A percentile compares a stretch with the other conserved stretches of the same genome.
These are phyloP conservation scores for Rhizopogon salebrosus DNA, from an alignment of 768 basidiomycete species.

Conservation along the genomic window DNA sequence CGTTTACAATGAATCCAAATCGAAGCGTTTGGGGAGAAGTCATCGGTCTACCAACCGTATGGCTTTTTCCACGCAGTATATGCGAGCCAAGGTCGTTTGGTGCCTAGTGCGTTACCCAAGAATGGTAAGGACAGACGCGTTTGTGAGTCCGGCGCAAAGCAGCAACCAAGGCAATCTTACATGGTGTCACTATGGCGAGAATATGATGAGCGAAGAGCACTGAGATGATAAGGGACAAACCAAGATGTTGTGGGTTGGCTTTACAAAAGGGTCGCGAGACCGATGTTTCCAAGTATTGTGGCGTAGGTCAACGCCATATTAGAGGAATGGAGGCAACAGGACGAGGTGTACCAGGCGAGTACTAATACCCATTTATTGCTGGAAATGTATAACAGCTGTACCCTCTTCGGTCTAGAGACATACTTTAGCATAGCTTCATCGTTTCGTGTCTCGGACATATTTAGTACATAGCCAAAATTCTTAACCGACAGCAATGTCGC, in stretches of 20 bases:
- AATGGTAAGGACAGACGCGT: background rate
- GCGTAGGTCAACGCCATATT: background rate
- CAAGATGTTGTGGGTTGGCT: background rate
- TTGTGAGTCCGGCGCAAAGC: background rate
- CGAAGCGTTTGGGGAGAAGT: background rate
- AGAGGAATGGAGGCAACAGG: background rate
- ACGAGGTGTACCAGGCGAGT: background rate
- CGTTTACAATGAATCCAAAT: background rate
- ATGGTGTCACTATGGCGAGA: background rate
- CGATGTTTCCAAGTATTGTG: background rate
- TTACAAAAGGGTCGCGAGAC: background rate
- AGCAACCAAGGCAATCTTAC: background rate
- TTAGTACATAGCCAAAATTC: no score
- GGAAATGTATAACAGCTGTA: background rate
- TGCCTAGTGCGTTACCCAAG: background rate
- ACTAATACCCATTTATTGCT: background rate
- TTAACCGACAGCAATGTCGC: background rate
- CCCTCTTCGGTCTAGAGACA: no score
- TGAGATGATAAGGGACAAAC: background rate
- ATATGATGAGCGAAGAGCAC: background rate
- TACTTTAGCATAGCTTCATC: no score
- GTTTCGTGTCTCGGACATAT: no score
- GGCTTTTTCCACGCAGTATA: background rate
- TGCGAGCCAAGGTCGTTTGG: constrained; percentile 4
- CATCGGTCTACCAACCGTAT: background rate